phyloP scores from a whole-genome alignment of 163 green algal species.

The Scenedesmus sp. region DNA sequence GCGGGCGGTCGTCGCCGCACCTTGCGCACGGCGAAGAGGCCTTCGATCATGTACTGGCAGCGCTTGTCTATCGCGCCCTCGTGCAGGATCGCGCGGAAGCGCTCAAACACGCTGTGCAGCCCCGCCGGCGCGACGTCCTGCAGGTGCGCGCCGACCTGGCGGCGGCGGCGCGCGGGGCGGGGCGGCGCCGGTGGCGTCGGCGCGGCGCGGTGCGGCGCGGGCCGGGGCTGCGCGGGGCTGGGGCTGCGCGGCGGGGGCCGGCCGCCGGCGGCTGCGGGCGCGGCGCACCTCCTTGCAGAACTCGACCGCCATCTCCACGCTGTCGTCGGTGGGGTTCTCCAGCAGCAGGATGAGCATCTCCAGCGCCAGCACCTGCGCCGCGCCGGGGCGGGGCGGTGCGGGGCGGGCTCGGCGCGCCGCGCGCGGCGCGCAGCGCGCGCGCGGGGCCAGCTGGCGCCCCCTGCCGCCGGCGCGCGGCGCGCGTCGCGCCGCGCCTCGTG shows the following conservation, averaged over 20 bases:
- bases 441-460: background rate
- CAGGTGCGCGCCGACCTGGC: constrained; percentile 58
- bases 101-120: constrained; percentile 85
- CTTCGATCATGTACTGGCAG: constrained; percentile 95
- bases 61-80: constrained; percentile 91
- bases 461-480: no score
- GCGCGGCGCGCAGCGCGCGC: background rate
- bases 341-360: constrained; percentile 95
- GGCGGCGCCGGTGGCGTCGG: background rate
- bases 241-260: no score
- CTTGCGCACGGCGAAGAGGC: constrained; percentile 90
- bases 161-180: background rate
- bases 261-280: background rate
- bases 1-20: background rate
- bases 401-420: background rate
- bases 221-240: background rate
- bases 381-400: no score
- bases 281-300: constrained; percentile 90
- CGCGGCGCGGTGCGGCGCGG: background rate
- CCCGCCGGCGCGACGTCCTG: constrained; percentile 77
- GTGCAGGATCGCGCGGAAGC: constrained; percentile 88
- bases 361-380: constrained; percentile 86
- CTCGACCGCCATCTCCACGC: constrained; percentile 92
- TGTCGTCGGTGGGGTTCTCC: constrained; percentile 91
- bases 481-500: constrained; percentile 30